phyloP scores from a whole-genome alignment of 345 rosid genomes.

The Sonneratia caseolaris region DNA sequence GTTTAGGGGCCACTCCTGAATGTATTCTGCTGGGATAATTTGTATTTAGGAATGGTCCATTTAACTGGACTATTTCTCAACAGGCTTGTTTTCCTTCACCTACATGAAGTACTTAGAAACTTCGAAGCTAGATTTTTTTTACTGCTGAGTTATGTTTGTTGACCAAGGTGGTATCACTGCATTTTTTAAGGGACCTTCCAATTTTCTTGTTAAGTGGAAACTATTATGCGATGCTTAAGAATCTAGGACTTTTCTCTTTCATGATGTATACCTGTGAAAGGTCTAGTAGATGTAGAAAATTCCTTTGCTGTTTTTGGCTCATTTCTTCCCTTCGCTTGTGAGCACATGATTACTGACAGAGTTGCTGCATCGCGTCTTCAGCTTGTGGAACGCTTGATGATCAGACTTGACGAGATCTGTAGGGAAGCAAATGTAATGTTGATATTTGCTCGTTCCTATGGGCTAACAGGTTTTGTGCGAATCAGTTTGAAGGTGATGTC shows the following conservation, averaged over 20 bases:
- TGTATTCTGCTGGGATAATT: background rate
- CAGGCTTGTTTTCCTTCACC: background rate
- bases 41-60: background rate
- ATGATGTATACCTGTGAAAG: background rate
- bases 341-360: conserved; percentile 3
- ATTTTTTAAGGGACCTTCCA: background rate
- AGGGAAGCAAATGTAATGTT: conserved; percentile 75
- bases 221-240: background rate
- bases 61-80: background rate
- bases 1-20: background rate
- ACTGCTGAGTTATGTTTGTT: background rate
- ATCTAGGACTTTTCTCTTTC: background rate
- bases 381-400: conserved; percentile 79
- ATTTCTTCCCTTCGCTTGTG: background rate
- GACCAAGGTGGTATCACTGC: background rate
- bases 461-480: conserved; percentile 84
- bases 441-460: conserved; percentile 92
- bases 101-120: background rate
- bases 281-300: background rate
- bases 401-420: conserved; percentile 80
- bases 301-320: background rate
- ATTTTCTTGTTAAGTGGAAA: background rate
- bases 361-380: conserved; percentile 27
- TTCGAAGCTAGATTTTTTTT: background rate
- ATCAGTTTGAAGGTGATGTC: conserved; percentile 69